Percentiles rank a stretch among this genome's conserved stretches.
phyloP scores from a whole-genome alignment of 352 stramenopile genomes.

The Pythium utonaiense region DNA sequence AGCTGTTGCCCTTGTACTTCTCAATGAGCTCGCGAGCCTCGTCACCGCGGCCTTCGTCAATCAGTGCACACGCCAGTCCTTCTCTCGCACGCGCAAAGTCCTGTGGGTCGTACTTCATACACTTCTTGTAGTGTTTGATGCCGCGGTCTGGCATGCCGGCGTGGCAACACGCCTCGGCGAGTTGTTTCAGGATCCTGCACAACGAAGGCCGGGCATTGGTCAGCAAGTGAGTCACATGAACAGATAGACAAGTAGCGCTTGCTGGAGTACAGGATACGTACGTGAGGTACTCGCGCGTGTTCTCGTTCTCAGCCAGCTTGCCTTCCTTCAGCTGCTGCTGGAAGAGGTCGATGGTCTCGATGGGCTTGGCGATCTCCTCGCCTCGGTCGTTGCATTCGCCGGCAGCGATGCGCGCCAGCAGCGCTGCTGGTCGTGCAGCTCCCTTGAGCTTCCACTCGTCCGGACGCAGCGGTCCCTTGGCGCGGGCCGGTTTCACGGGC shows the following conservation, averaged over 20 bases:
- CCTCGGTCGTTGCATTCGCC: conserved; percentile 79
- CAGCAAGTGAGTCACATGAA: background rate
- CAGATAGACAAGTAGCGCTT: background rate
- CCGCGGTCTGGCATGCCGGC: conserved; percentile 68
- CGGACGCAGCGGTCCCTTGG: conserved; percentile 50
- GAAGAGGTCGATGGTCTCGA: conserved; percentile 79
- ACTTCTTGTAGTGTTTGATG: conserved; percentile 81
- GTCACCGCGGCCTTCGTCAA: conserved; percentile 74
- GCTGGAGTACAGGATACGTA: conserved; percentile 24
- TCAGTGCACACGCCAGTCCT: conserved; percentile 65
- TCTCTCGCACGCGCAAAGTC: conserved; percentile 63
- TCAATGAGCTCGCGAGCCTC: conserved; percentile 73
- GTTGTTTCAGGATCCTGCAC: conserved; percentile 67
- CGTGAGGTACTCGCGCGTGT: conserved; percentile 71
- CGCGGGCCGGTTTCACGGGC: conserved; percentile 32
- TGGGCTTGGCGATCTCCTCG: conserved; percentile 65
- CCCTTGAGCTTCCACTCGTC: conserved; percentile 83
- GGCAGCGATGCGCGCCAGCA: conserved; percentile 70
- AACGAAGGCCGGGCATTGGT: too few relatives aligned
- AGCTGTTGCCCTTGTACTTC: conserved; percentile 44
- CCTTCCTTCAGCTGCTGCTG: conserved; percentile 46
- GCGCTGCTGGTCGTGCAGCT: conserved; percentile 56
- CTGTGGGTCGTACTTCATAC: conserved; percentile 67
- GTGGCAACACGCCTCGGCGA: conserved; percentile 67
- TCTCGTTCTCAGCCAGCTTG: conserved; percentile 47